Conservation (phyloP, 768 basidiomycete species). For the Gymnopilus junonius region DNA sequence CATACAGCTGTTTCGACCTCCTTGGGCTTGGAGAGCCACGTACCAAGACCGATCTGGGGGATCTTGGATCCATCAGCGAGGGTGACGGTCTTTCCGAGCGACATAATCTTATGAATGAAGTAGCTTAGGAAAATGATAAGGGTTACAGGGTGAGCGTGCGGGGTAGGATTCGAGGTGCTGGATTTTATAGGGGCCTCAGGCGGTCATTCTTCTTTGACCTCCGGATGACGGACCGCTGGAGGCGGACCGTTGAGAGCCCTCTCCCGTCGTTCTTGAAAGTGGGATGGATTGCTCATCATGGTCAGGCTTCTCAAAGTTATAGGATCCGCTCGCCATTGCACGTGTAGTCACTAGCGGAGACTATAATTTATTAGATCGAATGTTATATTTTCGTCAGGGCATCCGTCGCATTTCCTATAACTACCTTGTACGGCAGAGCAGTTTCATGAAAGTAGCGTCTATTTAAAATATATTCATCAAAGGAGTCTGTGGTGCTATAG, state of each 20-base stretch:
- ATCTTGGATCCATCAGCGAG: constrained; percentile 54
- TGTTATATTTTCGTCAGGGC: no score
- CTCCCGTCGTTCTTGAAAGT: background rate
- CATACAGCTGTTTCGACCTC: constrained; percentile 77
- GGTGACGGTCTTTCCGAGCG: constrained; percentile 43
- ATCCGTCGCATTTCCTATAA: no score
- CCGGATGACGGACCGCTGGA: constrained; percentile 2
- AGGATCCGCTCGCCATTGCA: background rate
- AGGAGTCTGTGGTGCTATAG: no score
- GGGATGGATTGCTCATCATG: background rate
- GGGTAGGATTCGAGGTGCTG: background rate
- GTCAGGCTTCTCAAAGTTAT: no score
- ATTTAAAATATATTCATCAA: no score
- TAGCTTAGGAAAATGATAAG: background rate
- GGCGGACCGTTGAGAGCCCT: background rate
- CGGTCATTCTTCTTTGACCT: background rate
- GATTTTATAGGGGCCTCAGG: constrained; percentile 5
- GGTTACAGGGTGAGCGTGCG: background rate
- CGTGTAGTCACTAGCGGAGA: background rate
- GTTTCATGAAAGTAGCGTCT: no score
- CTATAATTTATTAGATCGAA: background rate
- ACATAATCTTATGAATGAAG: constrained; percentile 31
- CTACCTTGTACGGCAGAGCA: no score
- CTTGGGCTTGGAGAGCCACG: constrained; percentile 76
- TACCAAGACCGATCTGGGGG: constrained; percentile 83